phyloP scores from a whole-genome alignment of 495 filamentous ascomycete genomes.

The Pseudoneurospora amorphoporcata region DNA sequence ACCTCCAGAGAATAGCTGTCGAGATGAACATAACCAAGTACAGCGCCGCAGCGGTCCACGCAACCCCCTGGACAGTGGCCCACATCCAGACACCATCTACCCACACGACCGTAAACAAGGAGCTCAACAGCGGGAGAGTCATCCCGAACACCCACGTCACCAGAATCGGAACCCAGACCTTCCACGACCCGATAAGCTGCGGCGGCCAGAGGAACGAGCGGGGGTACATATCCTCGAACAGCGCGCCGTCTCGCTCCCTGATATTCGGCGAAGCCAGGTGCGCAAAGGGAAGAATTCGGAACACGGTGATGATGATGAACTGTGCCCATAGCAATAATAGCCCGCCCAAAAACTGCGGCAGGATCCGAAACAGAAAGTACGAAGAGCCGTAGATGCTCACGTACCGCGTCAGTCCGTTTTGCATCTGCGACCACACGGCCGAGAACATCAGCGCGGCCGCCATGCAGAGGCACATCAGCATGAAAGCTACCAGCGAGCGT shows the following conservation, averaged over 20 bases:
- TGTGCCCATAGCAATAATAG: conserved; percentile 66
- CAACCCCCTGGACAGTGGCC: conserved; percentile 63
- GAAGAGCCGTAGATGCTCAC: conserved; percentile 50
- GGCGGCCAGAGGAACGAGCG: conserved; percentile 38
- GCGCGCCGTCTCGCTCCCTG: conserved; percentile 37
- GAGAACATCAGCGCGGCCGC: conserved; percentile 59
- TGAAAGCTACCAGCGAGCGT: conserved; percentile 45
- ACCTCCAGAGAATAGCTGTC: conserved; percentile 39
- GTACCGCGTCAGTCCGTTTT: conserved; percentile 58
- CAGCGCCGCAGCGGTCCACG: conserved; percentile 66
- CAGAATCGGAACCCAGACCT: conserved; percentile 33
- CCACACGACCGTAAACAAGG: conserved; percentile 35
- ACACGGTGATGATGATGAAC: conserved; percentile 61
- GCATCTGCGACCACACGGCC: conserved; percentile 57
- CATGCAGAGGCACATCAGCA: conserved; percentile 58
- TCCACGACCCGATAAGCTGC: conserved; percentile 32
- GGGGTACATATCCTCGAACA: conserved; percentile 43
- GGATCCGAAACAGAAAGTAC: conserved; percentile 81
- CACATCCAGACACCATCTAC: conserved; percentile 55
- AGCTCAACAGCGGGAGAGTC: conserved; percentile 37
- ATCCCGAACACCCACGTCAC: conserved; percentile 37
- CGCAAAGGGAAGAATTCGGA: conserved; percentile 67
- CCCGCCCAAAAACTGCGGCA: conserved; percentile 68
- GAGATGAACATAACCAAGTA: conserved; percentile 58
- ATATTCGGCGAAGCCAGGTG: conserved; percentile 53